phyloP scores from a whole-genome alignment of 495 filamentous ascomycete genomes.

The Emericellopsis terricola region DNA sequence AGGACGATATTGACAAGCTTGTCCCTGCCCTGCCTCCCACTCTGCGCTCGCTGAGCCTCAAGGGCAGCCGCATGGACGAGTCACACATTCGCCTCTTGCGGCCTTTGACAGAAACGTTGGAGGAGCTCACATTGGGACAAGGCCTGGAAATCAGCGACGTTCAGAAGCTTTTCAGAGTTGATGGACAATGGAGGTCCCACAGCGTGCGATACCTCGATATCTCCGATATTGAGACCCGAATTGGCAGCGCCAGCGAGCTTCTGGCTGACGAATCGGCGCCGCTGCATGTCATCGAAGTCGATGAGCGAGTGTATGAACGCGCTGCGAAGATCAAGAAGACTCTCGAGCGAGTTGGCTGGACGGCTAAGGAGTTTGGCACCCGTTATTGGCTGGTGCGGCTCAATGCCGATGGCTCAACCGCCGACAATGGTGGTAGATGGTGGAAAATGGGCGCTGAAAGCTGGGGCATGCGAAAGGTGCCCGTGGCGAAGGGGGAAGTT shows the following conservation, averaged over 20 bases:
- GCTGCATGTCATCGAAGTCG: slow-evolving; percentile 63
- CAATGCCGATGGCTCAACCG: slow-evolving; percentile 10
- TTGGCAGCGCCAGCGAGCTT: slow-evolving; percentile 43
- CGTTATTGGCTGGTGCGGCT: slow-evolving; percentile 49
- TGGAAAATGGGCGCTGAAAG: slow-evolving; percentile 88
- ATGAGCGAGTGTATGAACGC: slow-evolving; percentile 48
- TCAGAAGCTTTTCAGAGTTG: slow-evolving; percentile 29
- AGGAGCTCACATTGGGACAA: slow-evolving; percentile 61
- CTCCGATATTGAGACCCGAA: slow-evolving; percentile 40
- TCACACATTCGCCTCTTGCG: slow-evolving; percentile 44
- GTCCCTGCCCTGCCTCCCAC: slow-evolving; percentile 50
- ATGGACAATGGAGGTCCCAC: slow-evolving; percentile 25
- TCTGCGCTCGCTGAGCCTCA: slow-evolving; percentile 60
- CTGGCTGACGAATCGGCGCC: slow-evolving; percentile 45
- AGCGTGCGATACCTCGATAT: slow-evolving; percentile 62
- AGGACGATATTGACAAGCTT: slow-evolving; percentile 43
- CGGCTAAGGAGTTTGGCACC: slow-evolving; percentile 46
- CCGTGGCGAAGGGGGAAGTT: slow-evolving; percentile 58
- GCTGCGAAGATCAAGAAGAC: slow-evolving; percentile 30
- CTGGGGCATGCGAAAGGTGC: slow-evolving; percentile 81
- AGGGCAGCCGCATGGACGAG: slow-evolving; percentile 50
- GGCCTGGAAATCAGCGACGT: slow-evolving; percentile 48
- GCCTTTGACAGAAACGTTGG: slow-evolving; percentile 63
- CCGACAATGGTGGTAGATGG: slow-evolving; percentile 32
- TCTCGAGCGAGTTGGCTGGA: slow-evolving; percentile 40